Conservation (phyloP, 2,329 filamentous ascomycete genomes). For the Xylaria sp. region DNA sequence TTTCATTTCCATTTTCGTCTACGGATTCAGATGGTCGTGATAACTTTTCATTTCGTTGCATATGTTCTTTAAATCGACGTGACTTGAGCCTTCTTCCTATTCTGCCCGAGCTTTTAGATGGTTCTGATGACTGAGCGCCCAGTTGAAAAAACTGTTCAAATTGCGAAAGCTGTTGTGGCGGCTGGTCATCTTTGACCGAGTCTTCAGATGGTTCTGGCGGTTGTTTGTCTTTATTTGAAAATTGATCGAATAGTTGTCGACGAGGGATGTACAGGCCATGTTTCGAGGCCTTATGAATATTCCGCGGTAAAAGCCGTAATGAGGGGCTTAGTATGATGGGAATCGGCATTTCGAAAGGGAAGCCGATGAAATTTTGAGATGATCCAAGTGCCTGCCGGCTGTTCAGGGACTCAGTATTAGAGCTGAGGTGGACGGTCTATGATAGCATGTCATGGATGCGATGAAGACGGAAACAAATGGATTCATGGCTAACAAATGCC, state of each 20-base stretch:
- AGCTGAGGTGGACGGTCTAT: neutral
- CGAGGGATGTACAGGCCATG: neutral
- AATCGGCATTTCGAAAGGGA: constrained; percentile 8
- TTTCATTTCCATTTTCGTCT: too few relatives aligned
- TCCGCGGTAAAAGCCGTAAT: constrained; percentile 5
- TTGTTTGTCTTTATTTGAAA: neutral
- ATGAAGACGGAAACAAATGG: neutral
- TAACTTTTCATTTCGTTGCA: too few relatives aligned
- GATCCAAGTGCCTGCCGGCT: neutral
- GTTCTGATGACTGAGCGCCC: neutral
- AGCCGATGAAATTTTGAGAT: neutral
- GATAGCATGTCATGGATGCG: neutral
- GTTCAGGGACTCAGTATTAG: neutral
- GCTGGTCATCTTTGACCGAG: neutral
- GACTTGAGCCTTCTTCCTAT: too few relatives aligned
- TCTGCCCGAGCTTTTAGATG: neutral
- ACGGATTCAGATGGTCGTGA: too few relatives aligned
- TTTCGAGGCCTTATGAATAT: neutral
- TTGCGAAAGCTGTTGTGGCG: too few relatives aligned
- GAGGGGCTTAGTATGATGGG: neutral
- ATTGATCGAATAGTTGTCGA: neutral
- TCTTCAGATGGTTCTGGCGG: neutral
- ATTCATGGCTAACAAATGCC: neutral
- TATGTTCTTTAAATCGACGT: too few relatives aligned
- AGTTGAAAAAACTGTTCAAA: neutral